Evolutionary conservation across 805 yeast species (phyloP).

Genomic region (Ascoidea rubescens): DNA sequence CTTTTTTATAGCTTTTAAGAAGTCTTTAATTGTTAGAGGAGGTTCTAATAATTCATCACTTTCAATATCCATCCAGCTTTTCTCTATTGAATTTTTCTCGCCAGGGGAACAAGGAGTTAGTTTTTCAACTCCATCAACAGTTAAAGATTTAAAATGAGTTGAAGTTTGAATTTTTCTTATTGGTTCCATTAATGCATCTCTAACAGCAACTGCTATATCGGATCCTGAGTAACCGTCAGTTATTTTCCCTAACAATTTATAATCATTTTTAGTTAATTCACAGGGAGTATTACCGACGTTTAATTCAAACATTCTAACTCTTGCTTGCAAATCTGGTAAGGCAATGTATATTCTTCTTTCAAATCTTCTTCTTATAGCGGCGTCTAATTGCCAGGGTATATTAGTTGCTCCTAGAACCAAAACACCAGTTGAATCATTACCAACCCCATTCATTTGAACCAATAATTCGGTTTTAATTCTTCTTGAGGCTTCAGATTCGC

Average conservation of each 20-base stretch:
- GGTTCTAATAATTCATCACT: conserved; percentile 89
- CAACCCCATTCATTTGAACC: conserved; percentile 99
- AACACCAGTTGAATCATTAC: conserved; percentile 86
- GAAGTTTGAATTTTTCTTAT: conserved; percentile 91
- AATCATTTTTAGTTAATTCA: conserved; percentile 58
- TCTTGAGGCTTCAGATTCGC: conserved; percentile 91
- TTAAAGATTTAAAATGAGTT: conserved; percentile 70
- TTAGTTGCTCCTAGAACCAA: conserved; percentile 94
- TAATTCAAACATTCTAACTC: conserved; percentile 86
- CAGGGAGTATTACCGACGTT: conserved; percentile 89
- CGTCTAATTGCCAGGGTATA: conserved; percentile 97
- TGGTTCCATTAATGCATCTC: conserved; percentile 97
- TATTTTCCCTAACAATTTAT: conserved; percentile 70
- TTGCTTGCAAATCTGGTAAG: conserved; percentile 84
- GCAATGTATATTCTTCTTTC: conserved; percentile 92
- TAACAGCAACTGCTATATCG: conserved; percentile 90
- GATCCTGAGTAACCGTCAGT: conserved; percentile 97
- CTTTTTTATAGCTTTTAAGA: conserved; percentile 78
- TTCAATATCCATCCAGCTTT: conserved; percentile 87
- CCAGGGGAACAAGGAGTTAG: conserved; percentile 96
- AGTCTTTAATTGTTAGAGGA: conserved; percentile 77
- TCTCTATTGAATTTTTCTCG: conserved; percentile 71
- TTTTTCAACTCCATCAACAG: conserved; percentile 23
- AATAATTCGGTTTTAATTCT: conserved; percentile 91
- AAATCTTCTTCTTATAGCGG: conserved; percentile 93